Conservation (phyloP, 305 asterid genomes). For the Fraxinus angustifolia region DNA sequence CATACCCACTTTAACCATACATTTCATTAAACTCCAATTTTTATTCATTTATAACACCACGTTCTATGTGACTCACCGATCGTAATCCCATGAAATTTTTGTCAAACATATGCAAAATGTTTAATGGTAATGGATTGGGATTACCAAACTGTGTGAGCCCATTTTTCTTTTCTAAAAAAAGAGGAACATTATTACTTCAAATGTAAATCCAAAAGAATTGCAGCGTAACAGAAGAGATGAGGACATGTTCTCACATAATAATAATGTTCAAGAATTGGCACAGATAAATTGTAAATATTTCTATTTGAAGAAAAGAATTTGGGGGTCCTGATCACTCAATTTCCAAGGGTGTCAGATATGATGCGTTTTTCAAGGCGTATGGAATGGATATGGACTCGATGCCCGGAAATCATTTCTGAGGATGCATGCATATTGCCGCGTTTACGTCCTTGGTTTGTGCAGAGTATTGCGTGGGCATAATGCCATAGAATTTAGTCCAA, state of each 20-base stretch:
- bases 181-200: neutral
- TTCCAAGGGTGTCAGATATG: neutral
- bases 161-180: neutral
- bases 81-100: no score
- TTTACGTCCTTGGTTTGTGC: neutral
- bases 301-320: neutral
- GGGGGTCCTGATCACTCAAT: neutral
- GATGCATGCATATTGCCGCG: conserved; percentile 22
- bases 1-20: neutral
- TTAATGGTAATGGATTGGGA: neutral
- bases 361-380: neutral
- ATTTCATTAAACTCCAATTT: neutral
- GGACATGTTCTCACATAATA: neutral
- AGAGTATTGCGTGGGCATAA: neutral
- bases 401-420: neutral
- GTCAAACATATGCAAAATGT: neutral
- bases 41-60: neutral
- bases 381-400: neutral
- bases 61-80: no score
- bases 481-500: neutral
- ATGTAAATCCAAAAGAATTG: neutral
- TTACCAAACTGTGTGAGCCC: neutral
- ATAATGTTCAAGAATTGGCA: neutral
- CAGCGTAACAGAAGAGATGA: neutral
- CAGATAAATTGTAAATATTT: neutral